Percentiles rank a stretch among this genome's conserved stretches.
Conservation (phyloP, 2,329 filamentous ascomycete species). For the Emmonsiellopsis sp. region DNA sequence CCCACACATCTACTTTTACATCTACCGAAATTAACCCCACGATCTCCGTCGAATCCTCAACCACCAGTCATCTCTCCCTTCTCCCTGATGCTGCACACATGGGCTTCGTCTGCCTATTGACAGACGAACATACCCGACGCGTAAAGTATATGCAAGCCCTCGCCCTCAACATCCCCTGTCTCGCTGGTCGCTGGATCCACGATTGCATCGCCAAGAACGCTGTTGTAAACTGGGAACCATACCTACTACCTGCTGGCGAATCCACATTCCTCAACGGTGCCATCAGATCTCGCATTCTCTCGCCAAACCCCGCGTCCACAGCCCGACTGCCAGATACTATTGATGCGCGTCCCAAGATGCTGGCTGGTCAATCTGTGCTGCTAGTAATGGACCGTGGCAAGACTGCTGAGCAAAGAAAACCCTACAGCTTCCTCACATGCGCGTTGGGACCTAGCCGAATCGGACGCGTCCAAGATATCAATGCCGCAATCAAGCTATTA, state of each 20-base stretch:
- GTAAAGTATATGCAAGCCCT: conserved; percentile 92
- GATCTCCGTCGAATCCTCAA: neutral
- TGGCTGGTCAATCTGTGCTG: conserved; percentile 58
- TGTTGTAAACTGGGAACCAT: conserved; percentile 66
- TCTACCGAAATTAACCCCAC: neutral
- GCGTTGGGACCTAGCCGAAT: conserved; percentile 64
- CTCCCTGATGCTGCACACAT: conserved; percentile 43
- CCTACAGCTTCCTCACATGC: conserved; percentile 71
- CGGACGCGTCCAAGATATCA: conserved; percentile 53
- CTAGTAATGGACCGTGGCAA: conserved; percentile 59
- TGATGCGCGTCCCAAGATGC: conserved; percentile 49
- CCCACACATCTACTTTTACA: conserved; percentile 10
- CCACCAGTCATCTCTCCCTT: conserved; percentile 41
- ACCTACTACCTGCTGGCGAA: conserved; percentile 76
- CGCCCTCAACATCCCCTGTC: conserved; percentile 76
- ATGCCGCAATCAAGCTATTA: conserved; percentile 52
- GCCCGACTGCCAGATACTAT: conserved; percentile 52
- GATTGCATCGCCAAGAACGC: conserved; percentile 55
- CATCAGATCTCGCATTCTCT: conserved; percentile 62
- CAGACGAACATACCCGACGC: conserved; percentile 75
- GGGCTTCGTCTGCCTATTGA: conserved; percentile 77
- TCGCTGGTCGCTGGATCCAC: conserved; percentile 72
- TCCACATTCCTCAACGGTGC: conserved; percentile 68
- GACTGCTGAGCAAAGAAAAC: conserved; percentile 54
- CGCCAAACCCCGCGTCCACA: conserved; percentile 47